Percentiles rank a stretch among this genome's conserved stretches.
phyloP scores from a whole-genome alignment of 2,329 filamentous ascomycete species.

The Ceratocystis lukuohia region DNA sequence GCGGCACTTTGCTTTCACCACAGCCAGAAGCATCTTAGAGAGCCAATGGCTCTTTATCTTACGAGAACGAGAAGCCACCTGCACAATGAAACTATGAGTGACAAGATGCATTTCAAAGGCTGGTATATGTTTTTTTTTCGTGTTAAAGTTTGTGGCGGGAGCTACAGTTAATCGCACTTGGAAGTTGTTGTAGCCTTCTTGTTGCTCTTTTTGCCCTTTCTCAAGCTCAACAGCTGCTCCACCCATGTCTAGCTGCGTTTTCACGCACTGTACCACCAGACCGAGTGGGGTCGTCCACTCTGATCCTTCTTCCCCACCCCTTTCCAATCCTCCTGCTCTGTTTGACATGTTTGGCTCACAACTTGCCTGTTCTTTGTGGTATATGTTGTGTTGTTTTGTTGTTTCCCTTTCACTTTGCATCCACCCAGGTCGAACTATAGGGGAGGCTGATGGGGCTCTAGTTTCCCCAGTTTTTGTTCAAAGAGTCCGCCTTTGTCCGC shows the following conservation, averaged over 20 bases:
- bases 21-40: background rate
- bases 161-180: background rate
- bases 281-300: slow-evolving; percentile 8
- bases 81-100: too few relatives aligned
- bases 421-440: background rate
- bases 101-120: too few relatives aligned
- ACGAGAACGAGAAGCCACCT: too few relatives aligned
- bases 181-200: background rate
- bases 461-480: background rate
- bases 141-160: background rate
- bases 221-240: slow-evolving; percentile 5
- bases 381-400: background rate
- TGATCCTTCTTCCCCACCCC: slow-evolving; percentile 14
- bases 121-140: background rate
- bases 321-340: background rate
- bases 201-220: background rate
- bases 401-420: background rate
- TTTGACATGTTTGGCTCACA: background rate
- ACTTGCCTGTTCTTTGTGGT: slow-evolving; percentile 9
- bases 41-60: too few relatives aligned
- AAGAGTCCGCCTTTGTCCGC: background rate
- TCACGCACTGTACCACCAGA: slow-evolving; percentile 9
- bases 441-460: background rate
- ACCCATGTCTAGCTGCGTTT: slow-evolving; percentile 7
- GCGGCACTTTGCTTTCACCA: background rate